phyloP scores from a whole-genome alignment of 805 yeast species.

The Soucietia sequanensis region DNA sequence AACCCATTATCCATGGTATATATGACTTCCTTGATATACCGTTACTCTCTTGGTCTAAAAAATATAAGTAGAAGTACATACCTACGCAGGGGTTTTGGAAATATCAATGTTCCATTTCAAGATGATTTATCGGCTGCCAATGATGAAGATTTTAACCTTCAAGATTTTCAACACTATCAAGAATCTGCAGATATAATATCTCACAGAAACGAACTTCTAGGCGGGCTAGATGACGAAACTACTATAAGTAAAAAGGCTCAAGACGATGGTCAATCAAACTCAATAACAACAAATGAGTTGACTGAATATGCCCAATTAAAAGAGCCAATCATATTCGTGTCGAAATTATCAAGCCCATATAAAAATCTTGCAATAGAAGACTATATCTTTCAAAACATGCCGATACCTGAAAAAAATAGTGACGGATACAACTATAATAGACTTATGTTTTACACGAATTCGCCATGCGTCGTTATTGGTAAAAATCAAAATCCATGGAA shows the following conservation, averaged over 20 bases:
- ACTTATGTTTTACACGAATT: slow-evolving; percentile 70
- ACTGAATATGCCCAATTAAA: slow-evolving; percentile 5
- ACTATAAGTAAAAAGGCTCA: neutral
- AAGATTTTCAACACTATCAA: slow-evolving; percentile 38
- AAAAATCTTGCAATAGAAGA: slow-evolving; percentile 81
- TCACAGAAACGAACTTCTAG: slow-evolving; percentile 10
- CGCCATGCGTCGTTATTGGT: slow-evolving; percentile 90
- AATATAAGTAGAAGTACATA: too few species aligned
- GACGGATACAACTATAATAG: slow-evolving; percentile 40
- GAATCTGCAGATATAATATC: slow-evolving; percentile 27
- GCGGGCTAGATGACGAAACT: slow-evolving; percentile 5
- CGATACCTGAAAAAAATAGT: slow-evolving; percentile 27
- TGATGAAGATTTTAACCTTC: slow-evolving; percentile 34
- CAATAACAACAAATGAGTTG: slow-evolving; percentile 2
- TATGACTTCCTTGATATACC: too few species aligned
- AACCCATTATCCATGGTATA: too few species aligned
- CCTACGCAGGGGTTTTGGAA: slow-evolving; percentile 8
- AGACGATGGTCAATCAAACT: neutral
- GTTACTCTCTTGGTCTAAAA: too few species aligned
- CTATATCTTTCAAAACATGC: slow-evolving; percentile 66
- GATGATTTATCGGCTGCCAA: slow-evolving; percentile 36
- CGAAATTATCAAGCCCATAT: slow-evolving; percentile 64
- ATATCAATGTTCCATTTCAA: slow-evolving; percentile 33
- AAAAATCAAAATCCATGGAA: slow-evolving; percentile 95
- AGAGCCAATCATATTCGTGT: slow-evolving; percentile 55